Conservation (phyloP, 2,329 filamentous ascomycete species). For the Coniochaeta hoffmannii region DNA sequence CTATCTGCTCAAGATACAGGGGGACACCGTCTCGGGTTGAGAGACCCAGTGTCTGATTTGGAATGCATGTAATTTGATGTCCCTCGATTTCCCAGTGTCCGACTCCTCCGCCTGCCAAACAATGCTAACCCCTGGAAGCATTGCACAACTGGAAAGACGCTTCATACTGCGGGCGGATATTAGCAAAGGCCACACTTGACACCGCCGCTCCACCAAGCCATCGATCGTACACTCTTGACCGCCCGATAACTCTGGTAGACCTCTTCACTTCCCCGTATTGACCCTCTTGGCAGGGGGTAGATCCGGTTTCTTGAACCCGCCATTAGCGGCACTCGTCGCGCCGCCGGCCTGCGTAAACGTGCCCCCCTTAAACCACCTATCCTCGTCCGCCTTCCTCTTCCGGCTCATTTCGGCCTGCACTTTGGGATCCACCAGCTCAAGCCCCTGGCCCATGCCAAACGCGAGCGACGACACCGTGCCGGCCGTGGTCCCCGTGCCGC, state of each 20-base stretch:
- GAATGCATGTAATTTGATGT: background rate
- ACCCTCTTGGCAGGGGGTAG: conserved; percentile 68
- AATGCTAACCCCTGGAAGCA: no score
- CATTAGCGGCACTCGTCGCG: conserved; percentile 27
- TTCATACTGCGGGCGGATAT: no score
- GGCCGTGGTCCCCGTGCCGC: conserved; percentile 42
- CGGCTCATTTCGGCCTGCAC: conserved; percentile 77
- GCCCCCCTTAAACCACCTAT: conserved; percentile 95
- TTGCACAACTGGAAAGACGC: no score
- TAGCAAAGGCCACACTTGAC: background rate
- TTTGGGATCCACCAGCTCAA: conserved; percentile 94
- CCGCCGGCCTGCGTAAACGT: conserved; percentile 82
- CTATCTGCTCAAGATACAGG: no score
- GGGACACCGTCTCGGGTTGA: no score
- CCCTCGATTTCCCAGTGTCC: no score
- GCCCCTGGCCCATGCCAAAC: conserved; percentile 89
- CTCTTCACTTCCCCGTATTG: conserved; percentile 42
- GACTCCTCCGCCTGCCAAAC: no score
- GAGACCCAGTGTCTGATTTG: no score
- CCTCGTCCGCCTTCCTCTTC: conserved; percentile 90
- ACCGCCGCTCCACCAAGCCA: background rate
- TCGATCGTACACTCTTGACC: conserved; percentile 5
- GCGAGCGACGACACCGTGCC: conserved; percentile 83
- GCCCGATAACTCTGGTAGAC: conserved; percentile 16
- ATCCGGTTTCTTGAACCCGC: conserved; percentile 73